Percentiles rank a stretch among this genome's conserved stretches.
Evolutionary conservation across 148 eudicot species (phyloP).

Genomic region (Chenopodium album): DNA sequence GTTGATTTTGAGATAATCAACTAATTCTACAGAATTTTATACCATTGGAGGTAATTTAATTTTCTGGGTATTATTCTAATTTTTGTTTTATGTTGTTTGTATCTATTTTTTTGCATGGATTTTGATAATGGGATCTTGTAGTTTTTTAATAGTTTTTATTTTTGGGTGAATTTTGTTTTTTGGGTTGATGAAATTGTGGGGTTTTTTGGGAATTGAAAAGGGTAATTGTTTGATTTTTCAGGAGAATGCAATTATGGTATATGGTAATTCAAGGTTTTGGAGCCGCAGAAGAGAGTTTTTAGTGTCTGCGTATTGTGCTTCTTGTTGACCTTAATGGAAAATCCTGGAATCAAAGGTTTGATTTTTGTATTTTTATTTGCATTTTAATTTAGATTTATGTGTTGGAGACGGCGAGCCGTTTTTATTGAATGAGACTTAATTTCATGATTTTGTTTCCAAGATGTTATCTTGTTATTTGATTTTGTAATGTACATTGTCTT

Average conservation of each 20-base stretch:
- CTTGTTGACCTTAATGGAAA: conserved; percentile 45
- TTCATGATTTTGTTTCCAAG: background rate
- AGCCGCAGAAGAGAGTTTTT: conserved; percentile 28
- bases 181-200: conserved; percentile 20
- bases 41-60: conserved; percentile 34
- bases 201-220: conserved; percentile 21
- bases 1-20: conserved; percentile 14
- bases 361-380: conserved; percentile 5
- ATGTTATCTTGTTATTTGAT: background rate
- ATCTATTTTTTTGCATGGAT: conserved; percentile 40
- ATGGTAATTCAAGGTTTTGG: conserved; percentile 42
- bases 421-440: background rate
- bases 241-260: conserved; percentile 55
- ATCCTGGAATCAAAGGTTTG: conserved; percentile 1
- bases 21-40: conserved; percentile 5
- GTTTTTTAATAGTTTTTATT: background rate
- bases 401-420: background rate
- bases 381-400: background rate
- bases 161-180: background rate
- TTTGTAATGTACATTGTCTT: conserved; percentile 2
- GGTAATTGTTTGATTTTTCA: conserved; percentile 35
- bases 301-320: conserved; percentile 40
- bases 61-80: conserved; percentile 14
- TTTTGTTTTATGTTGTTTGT: conserved; percentile 5
- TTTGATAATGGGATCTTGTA: conserved; percentile 36